Percentiles rank a stretch among this genome's conserved stretches.
These are phyloP conservation scores for Apiotrichum mycotoxinovorans DNA, from an alignment of 1,284 basidiomycete genomes.

Conservation along the genomic window DNA sequence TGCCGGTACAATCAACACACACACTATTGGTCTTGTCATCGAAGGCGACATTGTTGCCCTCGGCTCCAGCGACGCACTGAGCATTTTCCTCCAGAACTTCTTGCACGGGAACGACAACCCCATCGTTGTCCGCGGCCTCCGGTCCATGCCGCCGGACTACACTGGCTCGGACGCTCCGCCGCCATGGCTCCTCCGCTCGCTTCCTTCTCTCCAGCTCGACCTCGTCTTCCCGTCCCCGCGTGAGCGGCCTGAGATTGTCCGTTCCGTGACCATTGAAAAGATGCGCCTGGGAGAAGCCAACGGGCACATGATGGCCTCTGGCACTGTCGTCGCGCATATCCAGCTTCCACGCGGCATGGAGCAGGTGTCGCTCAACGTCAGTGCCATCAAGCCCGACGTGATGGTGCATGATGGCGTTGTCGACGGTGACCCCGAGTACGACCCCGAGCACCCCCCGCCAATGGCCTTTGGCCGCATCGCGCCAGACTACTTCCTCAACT, in stretches of 20 bases:
- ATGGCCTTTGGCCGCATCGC: slow-evolving; percentile 28
- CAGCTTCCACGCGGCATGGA: slow-evolving; percentile 38
- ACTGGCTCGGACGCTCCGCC: slow-evolving; percentile 24
- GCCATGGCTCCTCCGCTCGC: slow-evolving; percentile 31
- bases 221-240: slow-evolving; percentile 45
- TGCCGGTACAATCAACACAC: slow-evolving; percentile 10
- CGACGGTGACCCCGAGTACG: slow-evolving; percentile 3
- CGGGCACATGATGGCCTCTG: slow-evolving; percentile 41
- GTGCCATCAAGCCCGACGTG: slow-evolving; percentile 43
- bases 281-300: slow-evolving; percentile 30
- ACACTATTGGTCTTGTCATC: slow-evolving; percentile 29
- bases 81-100: slow-evolving; percentile 39
- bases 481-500: slow-evolving; percentile 17
- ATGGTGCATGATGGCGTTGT: slow-evolving; percentile 45
- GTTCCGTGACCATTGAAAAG: slow-evolving; percentile 45
- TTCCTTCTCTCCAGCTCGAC: slow-evolving; percentile 31
- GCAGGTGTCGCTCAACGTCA: slow-evolving; percentile 33
- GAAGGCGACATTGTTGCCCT: slow-evolving; percentile 33
- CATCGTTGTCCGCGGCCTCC: slow-evolving; percentile 37
- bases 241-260: slow-evolving; percentile 42
- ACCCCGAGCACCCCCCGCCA: slow-evolving; percentile 18
- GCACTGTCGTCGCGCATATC: slow-evolving; percentile 43
- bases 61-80: slow-evolving; percentile 19
- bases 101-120: slow-evolving; percentile 39
- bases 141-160: slow-evolving; percentile 9